Evolutionary conservation across 1,284 basidiomycete genomes (phyloP).

Genomic region (Puccinia coronata): DNA sequence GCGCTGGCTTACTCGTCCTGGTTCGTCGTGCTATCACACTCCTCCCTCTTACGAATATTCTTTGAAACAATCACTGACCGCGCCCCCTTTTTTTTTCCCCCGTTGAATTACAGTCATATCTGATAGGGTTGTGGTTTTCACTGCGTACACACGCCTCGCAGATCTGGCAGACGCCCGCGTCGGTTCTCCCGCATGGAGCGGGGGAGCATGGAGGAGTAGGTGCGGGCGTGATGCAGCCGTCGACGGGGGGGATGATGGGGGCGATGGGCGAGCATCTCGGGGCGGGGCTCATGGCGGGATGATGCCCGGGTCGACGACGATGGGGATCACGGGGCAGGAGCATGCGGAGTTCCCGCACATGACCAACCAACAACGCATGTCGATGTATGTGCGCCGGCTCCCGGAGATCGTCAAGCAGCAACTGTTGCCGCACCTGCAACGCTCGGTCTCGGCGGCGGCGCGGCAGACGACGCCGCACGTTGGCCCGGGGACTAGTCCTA

Average conservation of each 20-base stretch:
- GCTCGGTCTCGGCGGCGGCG: not conserved
- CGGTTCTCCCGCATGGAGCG: constrained; percentile 65
- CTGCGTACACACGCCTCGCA: constrained; percentile 96
- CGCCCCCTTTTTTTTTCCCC: no score
- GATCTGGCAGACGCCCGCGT: constrained; percentile 90
- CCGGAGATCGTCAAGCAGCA: constrained; percentile 56
- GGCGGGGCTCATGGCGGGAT: no score
- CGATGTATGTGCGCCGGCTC: constrained; percentile 51
- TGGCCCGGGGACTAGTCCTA: no score
- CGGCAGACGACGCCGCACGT: not conserved
- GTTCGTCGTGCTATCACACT: no score
- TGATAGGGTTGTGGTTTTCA: constrained; percentile 97
- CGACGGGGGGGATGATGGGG: constrained; percentile 11
- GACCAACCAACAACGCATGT: constrained; percentile 46
- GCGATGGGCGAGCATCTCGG: not conserved
- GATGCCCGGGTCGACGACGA: not conserved
- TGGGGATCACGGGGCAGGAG: no score
- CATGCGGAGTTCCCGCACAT: no score
- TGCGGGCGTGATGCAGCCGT: constrained; percentile 58
- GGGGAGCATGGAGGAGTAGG: constrained; percentile 52
- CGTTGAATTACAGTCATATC: constrained; percentile 80
- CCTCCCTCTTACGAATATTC: no score
- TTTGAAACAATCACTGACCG: no score
- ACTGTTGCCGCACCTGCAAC: constrained; percentile 54
- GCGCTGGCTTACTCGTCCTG: constrained; percentile 81